Percentiles rank a stretch among this genome's conserved stretches.
Conservation (phyloP, 2,329 filamentous ascomycete genomes). For the Epichloe hybrida region DNA sequence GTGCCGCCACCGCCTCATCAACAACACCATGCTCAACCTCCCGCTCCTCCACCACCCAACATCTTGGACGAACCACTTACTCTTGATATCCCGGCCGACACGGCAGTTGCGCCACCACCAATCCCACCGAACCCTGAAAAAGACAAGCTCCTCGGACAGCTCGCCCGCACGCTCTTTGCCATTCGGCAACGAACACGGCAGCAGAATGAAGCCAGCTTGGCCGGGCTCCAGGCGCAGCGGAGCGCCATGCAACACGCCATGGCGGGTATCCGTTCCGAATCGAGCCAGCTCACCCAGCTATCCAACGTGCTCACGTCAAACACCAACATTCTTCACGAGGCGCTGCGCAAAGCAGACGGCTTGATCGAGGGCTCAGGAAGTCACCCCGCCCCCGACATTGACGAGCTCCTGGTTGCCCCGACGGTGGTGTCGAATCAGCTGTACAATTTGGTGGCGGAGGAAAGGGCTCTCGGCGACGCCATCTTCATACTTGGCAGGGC, state of each 20-base stretch:
- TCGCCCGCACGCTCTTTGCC: conserved; percentile 55
- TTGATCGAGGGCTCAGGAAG: conserved; percentile 61
- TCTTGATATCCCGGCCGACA: conserved; percentile 32
- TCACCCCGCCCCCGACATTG: conserved; percentile 61
- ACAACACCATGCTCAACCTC: conserved; percentile 6
- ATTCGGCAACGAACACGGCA: conserved; percentile 55
- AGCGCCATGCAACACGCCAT: conserved; percentile 60
- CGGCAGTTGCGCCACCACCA: conserved; percentile 56
- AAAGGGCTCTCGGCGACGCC: conserved; percentile 72
- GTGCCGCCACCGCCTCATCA: conserved; percentile 1
- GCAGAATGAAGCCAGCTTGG: conserved; percentile 62
- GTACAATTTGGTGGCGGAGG: conserved; percentile 79
- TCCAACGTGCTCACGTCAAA: conserved; percentile 62
- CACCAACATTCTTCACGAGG: conserved; percentile 62
- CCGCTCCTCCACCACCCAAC: conserved; percentile 31
- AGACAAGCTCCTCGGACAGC: conserved; percentile 66
- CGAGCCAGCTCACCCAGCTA: conserved; percentile 56
- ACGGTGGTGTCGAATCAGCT: conserved; percentile 88
- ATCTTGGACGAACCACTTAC: conserved; percentile 43
- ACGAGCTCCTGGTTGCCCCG: conserved; percentile 84
- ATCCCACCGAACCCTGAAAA: conserved; percentile 95
- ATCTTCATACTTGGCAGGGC: conserved; percentile 70
- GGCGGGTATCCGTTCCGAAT: conserved; percentile 57
- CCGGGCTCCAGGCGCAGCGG: conserved; percentile 66
- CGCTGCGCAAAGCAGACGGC: conserved; percentile 63